These are phyloP conservation scores for Dactylorhiza incarnata DNA, from an alignment of 106 monocot species.

Conservation along the genomic window DNA sequence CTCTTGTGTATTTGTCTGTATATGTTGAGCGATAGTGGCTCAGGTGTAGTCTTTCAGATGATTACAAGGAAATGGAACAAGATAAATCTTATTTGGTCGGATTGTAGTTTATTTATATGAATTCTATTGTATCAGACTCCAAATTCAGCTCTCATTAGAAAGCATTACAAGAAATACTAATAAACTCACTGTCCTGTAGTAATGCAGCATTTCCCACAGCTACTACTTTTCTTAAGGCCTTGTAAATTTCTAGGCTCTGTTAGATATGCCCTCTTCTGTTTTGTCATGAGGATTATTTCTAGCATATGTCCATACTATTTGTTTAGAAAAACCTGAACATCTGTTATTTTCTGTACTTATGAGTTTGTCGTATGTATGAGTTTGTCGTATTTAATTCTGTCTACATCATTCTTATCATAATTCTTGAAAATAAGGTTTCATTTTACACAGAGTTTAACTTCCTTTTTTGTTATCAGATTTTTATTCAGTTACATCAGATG, in stretches of 20 bases:
- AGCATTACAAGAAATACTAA: background rate
- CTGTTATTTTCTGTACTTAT: background rate
- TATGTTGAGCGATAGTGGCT: no score
- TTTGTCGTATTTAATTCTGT: background rate
- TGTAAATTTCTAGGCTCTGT: background rate
- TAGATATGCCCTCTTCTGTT: background rate
- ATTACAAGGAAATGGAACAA: no score
- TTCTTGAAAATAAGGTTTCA: background rate
- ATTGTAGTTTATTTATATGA: background rate
- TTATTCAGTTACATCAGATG: slow-evolving; percentile 87
- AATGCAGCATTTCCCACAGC: background rate
- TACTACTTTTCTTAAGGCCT: background rate
- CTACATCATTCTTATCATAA: background rate
- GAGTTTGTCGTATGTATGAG: background rate
- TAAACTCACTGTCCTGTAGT: background rate
- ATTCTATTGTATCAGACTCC: background rate
- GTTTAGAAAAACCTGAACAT: background rate
- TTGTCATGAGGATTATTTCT: background rate
- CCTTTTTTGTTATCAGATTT: slow-evolving; percentile 57
- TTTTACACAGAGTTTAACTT: background rate
- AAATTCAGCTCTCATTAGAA: background rate
- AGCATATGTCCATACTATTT: background rate
- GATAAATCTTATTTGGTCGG: no score
- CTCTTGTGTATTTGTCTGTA: no score
- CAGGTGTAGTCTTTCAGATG: no score